A percentile compares a stretch with the other conserved stretches of the same genome.
Conservation (phyloP, 2,329 filamentous ascomycete genomes). For the Graphiopsis chlorocephala region DNA sequence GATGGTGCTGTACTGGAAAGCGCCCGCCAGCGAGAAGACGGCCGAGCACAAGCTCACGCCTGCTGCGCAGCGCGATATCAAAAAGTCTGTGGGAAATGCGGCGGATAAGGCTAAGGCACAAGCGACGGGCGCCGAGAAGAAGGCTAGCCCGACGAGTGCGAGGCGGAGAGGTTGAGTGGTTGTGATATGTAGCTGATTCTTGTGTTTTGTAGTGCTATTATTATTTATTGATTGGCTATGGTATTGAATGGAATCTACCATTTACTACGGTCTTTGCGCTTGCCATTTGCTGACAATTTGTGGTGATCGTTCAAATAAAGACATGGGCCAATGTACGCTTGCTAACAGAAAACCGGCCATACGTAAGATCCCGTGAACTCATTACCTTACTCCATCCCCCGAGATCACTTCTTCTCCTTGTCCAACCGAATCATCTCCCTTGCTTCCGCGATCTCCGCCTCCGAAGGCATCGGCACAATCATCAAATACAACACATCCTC, state of each 20-base stretch:
- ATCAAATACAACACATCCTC: constrained; percentile 51
- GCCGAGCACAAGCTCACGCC: constrained; percentile 39
- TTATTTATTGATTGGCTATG: neutral
- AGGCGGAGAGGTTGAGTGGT: constrained; percentile 49
- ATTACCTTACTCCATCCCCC: neutral
- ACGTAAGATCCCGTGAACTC: neutral
- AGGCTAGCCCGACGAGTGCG: constrained; percentile 55
- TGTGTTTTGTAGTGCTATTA: neutral
- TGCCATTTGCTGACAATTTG: neutral
- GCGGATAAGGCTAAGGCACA: constrained; percentile 23
- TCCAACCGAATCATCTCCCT: constrained; percentile 17
- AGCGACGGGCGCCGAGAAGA: constrained; percentile 43
- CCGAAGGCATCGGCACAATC: constrained; percentile 50
- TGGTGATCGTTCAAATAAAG: neutral
- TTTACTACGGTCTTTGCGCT: neutral
- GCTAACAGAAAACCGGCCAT: neutral
- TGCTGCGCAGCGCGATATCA: constrained; percentile 35
- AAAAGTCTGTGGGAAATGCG: constrained; percentile 26
- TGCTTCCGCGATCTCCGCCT: constrained; percentile 41
- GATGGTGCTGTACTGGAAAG: constrained; percentile 97
- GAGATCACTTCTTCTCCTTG: constrained; percentile 1
- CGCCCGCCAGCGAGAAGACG: constrained; percentile 40
- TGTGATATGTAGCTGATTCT: neutral
- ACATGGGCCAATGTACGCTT: neutral
- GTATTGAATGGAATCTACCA: neutral